Base-by-base conservation (phyloP, 371 early-diverging fungal genomes). In the Mucor racemosus region DNA sequence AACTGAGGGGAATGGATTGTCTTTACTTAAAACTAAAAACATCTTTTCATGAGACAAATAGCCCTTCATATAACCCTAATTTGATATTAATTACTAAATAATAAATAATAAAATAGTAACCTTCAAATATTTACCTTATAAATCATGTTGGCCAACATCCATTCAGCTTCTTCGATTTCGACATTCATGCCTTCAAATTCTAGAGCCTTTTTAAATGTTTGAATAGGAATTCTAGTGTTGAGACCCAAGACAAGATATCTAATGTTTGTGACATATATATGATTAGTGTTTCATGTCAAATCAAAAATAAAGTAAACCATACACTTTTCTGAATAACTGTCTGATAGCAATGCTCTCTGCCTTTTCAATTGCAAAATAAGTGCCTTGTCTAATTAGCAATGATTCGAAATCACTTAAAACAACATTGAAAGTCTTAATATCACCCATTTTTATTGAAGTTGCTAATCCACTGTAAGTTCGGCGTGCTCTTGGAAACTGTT, bases 41-140 rank as follows among this genome's bases (percentile, higher is more conserved):
- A 86, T 82, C 64, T 90, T 87, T 71, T 94, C 93, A 66, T 91
- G 93, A 8, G 94, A 91, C 40, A 97, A 62, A 72, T 97, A 96
- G 0, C 96, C 97, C 56, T 91, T 91, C 53, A 96, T 84, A 67
- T 88, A 92, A 4, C 93, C 94, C 88, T 88, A 71, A 33, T 60
- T 61, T 19, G 33, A 36, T 4, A 19, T 36, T 36, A 57, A 9
- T 1, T 36, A 5, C 19, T 36, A 8, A 6, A 5, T 4, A n/a
- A n/a, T n/a, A n/a, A n/a, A 9, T 34, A 13, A 26, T 33, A 13
- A 7, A 4, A 31, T 11, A 13, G 3, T 0, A 5, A 42, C 41
- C 41, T 15, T 48, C 48, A 19, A 19, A 19, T 11, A 19, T 19
- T 62, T 82, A 89, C 91, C 84, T 89, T 91, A 71, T 83, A 89